These are phyloP conservation scores for Tulasnella sp. DNA, from an alignment of 768 basidiomycete species.

Conservation along the genomic window DNA sequence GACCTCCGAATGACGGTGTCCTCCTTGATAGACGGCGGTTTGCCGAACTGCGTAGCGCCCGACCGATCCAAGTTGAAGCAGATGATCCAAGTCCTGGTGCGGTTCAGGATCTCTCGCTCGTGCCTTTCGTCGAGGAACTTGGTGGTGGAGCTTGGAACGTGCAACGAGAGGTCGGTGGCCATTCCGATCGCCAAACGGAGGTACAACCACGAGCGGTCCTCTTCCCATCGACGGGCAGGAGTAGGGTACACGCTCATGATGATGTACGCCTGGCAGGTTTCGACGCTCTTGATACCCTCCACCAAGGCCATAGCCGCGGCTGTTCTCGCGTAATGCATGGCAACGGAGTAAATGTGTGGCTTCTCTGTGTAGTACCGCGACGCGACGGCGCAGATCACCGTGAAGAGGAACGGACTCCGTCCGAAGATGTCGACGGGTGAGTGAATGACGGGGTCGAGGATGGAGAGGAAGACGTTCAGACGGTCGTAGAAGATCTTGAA, in stretches of 20 bases:
- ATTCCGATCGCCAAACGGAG: slow-evolving; percentile 86
- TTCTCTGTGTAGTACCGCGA: slow-evolving; percentile 76
- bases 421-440: slow-evolving; percentile 67
- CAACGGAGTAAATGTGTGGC: slow-evolving; percentile 79
- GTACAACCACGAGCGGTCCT: slow-evolving; percentile 86
- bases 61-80: slow-evolving; percentile 88
- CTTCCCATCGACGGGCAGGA: slow-evolving; percentile 80
- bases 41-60: slow-evolving; percentile 83
- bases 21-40: slow-evolving; percentile 83
- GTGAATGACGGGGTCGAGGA: slow-evolving; percentile 78
- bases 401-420: slow-evolving; percentile 86
- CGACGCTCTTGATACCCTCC: slow-evolving; percentile 82
- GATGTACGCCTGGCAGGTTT: slow-evolving; percentile 87
- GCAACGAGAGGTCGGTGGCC: slow-evolving; percentile 85
- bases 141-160: slow-evolving; percentile 55
- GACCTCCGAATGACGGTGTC: slow-evolving; percentile 70
- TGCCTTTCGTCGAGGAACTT: slow-evolving; percentile 70
- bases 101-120: slow-evolving; percentile 79
- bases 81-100: slow-evolving; percentile 83
- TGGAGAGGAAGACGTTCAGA: slow-evolving; percentile 69
- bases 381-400: slow-evolving; percentile 87
- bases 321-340: slow-evolving; percentile 85
- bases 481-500: slow-evolving; percentile 78
- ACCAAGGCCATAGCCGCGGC: slow-evolving; percentile 77
- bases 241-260: slow-evolving; percentile 79